phyloP scores from a whole-genome alignment of 148 eudicot species.

The Simmondsia chinensis region DNA sequence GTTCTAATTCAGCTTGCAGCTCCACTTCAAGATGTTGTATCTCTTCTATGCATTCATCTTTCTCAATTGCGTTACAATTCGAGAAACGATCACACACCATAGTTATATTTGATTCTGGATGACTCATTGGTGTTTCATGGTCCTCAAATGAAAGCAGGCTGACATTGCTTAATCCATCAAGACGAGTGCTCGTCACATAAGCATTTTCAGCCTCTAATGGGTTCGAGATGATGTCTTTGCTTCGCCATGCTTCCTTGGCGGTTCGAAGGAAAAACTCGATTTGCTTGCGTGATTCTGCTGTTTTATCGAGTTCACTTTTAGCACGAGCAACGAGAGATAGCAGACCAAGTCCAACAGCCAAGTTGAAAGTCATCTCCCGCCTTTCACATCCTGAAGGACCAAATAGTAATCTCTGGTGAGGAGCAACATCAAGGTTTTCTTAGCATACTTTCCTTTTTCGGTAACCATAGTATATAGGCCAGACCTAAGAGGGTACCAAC shows the following conservation, averaged over 20 bases:
- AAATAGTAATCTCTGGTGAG: no score
- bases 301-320: conserved; percentile 48
- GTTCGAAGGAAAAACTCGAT: conserved; percentile 38
- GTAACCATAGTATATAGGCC: no score
- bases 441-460: no score
- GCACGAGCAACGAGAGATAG: conserved; percentile 41
- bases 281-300: conserved; percentile 36
- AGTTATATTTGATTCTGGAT: conserved; percentile 15
- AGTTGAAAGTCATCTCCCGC: conserved; percentile 33
- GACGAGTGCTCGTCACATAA: conserved; percentile 19
- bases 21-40: conserved; percentile 55
- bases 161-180: conserved; percentile 14
- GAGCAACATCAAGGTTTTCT: no score
- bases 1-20: conserved; percentile 49
- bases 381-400: conserved; percentile 13
- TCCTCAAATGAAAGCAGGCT: conserved; percentile 15
- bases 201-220: conserved; percentile 10
- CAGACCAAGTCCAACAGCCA: conserved; percentile 56
- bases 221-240: conserved; percentile 8
- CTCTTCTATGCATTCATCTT: conserved; percentile 17
- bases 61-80: conserved; percentile 11
- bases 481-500: no score
- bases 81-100: conserved; percentile 10
- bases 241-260: conserved; percentile 20
- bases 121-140: conserved; percentile 8